A percentile compares a stretch with the other conserved stretches of the same genome.
phyloP scores from a whole-genome alignment of 2,329 filamentous ascomycete species.

The Botrytis aclada region DNA sequence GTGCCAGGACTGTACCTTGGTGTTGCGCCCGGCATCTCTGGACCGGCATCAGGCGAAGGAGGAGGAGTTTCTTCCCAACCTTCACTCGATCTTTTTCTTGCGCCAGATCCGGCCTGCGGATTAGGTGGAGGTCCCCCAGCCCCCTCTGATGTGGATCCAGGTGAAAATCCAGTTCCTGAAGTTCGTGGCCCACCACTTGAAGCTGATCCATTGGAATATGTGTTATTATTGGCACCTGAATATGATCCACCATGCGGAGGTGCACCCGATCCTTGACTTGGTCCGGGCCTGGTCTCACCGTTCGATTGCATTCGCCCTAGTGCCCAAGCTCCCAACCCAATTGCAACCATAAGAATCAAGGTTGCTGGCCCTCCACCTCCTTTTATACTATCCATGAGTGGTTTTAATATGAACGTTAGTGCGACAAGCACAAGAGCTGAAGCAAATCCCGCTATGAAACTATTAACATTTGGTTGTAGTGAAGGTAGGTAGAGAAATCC shows the following conservation, averaged over 20 bases:
- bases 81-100: constrained; percentile 16
- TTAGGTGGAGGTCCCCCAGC: constrained; percentile 26
- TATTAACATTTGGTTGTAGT: constrained; percentile 79
- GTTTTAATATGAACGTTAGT: constrained; percentile 70
- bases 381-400: constrained; percentile 66
- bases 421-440: constrained; percentile 70
- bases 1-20: constrained; percentile 2
- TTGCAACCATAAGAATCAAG: constrained; percentile 65
- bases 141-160: constrained; percentile 13
- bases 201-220: constrained; percentile 31
- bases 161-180: constrained; percentile 11
- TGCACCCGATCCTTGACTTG: constrained; percentile 27
- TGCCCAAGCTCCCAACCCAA: constrained; percentile 77
- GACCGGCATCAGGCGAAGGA: constrained; percentile 21
- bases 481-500: constrained; percentile 96
- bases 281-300: constrained; percentile 39
- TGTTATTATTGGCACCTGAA: constrained; percentile 27
- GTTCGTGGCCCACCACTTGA: constrained; percentile 21
- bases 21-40: constrained; percentile 16
- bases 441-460: constrained; percentile 83
- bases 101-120: constrained; percentile 17
- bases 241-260: constrained; percentile 23
- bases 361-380: constrained; percentile 72
- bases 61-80: constrained; percentile 17
- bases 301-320: constrained; percentile 61